phyloP scores from a whole-genome alignment of 140 eudicot genomes.

The Bidens hawaiensis region DNA sequence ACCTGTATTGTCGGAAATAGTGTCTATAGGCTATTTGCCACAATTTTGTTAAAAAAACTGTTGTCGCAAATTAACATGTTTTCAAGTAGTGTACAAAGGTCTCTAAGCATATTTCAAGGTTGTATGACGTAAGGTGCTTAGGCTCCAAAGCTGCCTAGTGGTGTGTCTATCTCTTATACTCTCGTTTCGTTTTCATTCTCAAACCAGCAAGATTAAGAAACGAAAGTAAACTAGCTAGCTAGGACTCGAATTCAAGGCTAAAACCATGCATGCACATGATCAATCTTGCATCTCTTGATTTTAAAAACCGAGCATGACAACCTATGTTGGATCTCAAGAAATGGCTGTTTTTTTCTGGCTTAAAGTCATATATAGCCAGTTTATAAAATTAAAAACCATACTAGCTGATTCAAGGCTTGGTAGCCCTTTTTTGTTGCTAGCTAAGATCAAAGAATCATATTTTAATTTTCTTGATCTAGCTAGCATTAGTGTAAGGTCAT shows the following conservation, averaged over 20 bases:
- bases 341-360: neutral
- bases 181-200: neutral
- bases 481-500: conserved; percentile 16
- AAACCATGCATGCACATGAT: conserved; percentile 27
- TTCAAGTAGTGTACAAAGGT: no score
- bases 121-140: no score
- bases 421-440: neutral
- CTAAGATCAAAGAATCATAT: conserved; percentile 13
- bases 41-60: no score
- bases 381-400: neutral
- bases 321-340: neutral
- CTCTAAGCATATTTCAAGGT: no score
- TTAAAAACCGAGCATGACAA: neutral
- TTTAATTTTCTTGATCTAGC: conserved; percentile 18
- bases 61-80: no score
- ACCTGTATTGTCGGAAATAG: no score
- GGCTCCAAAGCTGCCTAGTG: no score
- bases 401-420: neutral
- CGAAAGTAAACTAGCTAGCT: neutral
- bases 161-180: no score
- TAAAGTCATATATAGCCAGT: conserved; percentile 1
- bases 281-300: conserved; percentile 14
- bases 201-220: neutral
- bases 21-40: no score
- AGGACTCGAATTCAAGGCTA: neutral